A percentile compares a stretch with the other conserved stretches of the same genome.
Conservation (phyloP, 2,329 filamentous ascomycete species). For the Claviceps quebecensis region DNA sequence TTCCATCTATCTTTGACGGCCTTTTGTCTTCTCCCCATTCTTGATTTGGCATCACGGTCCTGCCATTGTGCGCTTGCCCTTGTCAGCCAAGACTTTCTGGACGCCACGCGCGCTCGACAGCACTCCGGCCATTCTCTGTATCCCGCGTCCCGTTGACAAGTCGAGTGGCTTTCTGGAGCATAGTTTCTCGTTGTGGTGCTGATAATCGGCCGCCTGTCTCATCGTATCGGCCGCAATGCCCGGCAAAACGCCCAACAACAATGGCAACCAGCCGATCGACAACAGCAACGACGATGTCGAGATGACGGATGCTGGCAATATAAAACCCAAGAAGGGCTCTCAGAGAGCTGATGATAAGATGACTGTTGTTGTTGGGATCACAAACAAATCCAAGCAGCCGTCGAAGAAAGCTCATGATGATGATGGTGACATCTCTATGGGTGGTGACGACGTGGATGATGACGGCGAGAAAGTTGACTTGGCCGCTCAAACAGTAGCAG, state of each 20-base stretch:
- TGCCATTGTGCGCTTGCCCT: slow-evolving; percentile 4
- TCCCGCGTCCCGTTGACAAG: background rate
- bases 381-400: slow-evolving; percentile 48
- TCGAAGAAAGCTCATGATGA: slow-evolving; percentile 42
- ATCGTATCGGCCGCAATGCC: slow-evolving; percentile 37
- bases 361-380: slow-evolving; percentile 66
- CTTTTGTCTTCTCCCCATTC: slow-evolving; percentile 2
- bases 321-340: slow-evolving; percentile 46
- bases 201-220: background rate
- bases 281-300: slow-evolving; percentile 55
- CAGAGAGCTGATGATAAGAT: slow-evolving; percentile 66
- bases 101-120: slow-evolving; percentile 3
- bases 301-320: slow-evolving; percentile 55
- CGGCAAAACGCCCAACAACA: slow-evolving; percentile 58
- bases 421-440: slow-evolving; percentile 61
- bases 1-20: background rate
- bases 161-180: background rate
- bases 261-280: slow-evolving; percentile 55
- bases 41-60: background rate
- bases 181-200: background rate
- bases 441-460: slow-evolving; percentile 41
- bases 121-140: background rate
- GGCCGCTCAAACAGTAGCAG: slow-evolving; percentile 43
- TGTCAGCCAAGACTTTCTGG: background rate
- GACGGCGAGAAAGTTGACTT: slow-evolving; percentile 46